Evolutionary conservation across 768 basidiomycete genomes (phyloP).

Genomic region (Termitomyces sp.): DNA sequence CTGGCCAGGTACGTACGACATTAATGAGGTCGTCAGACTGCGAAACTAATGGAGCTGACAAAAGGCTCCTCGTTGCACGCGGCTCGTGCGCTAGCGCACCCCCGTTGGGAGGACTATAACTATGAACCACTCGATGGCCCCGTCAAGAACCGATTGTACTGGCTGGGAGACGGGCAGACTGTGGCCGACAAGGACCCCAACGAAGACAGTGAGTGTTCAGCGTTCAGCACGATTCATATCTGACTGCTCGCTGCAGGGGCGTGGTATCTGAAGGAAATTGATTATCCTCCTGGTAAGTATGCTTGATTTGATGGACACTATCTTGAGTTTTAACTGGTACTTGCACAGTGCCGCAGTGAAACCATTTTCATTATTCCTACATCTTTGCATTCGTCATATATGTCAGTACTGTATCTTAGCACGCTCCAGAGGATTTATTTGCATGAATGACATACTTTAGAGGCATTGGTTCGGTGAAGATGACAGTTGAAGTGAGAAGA

Average conservation of each 20-base stretch:
- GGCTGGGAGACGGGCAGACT: slow-evolving; percentile 61
- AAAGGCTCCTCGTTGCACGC: slow-evolving; percentile 54
- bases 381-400: not conserved
- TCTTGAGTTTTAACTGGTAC: not conserved
- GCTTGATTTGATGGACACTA: not conserved
- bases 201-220: slow-evolving; percentile 26
- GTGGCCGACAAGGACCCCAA: slow-evolving; percentile 38
- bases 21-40: not conserved
- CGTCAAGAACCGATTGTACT: slow-evolving; percentile 47
- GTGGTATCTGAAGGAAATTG: slow-evolving; percentile 45
- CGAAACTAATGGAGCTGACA: not conserved
- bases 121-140: slow-evolving; percentile 41
- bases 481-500: not conserved
- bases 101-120: slow-evolving; percentile 64
- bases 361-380: not conserved
- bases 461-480: not conserved
- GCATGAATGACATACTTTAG: not conserved
- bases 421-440: not conserved
- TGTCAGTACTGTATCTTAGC: not conserved
- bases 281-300: slow-evolving; percentile 45
- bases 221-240: not conserved
- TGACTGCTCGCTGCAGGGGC: slow-evolving; percentile 28
- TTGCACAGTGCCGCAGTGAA: slow-evolving; percentile 4
- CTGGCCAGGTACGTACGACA: slow-evolving; percentile 53
- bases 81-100: slow-evolving; percentile 42